Evolutionary conservation across 228 moss, liverwort and hornwort species (phyloP), one percentile per base, ranked within the genome.

Genomic region (Sphagnum magellanicum): DNA sequence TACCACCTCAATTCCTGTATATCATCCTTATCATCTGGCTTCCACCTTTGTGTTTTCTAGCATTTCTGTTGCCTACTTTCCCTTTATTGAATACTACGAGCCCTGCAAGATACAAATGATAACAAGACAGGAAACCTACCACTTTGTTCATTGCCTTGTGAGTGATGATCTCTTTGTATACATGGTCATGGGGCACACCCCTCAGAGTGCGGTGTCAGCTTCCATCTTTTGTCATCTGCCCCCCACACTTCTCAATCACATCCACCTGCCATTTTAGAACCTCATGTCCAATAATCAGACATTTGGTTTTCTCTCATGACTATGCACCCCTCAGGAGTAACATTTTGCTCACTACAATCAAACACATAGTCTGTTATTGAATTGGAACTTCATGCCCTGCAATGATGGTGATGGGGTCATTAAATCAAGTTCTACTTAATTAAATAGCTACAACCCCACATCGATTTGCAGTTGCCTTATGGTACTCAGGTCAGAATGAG

Each of bases 141-240:
- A 76, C 67, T 17, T 17, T 87, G 90, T 75, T 87, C 79, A 58
- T 94, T 90, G 11, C 90, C 98, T 71, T 94, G 89, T 50, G 32
- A 32, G 89, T 89, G 94, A 98, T 98, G 6, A 98, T 98, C 63
- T 92, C 89, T 71, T 90, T 94, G 53, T 88, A 98, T 51, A 94
- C 69, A 53, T 94, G 85, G 60, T 83, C 90, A 92, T 94, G 92
- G 64, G 94, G 71, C 4, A 98, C 98, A 52, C 94, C 98, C 46
- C 94, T 94, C 48, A 94, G 92, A 51, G 85, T 84, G 12, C 98
- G 87, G 16, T 89, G 90, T 50, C 98, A 90, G 48, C 75, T 77
- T 15, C 90, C 92, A 67, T 98, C 92, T 6, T 80, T 84, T 53
- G 94, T 94, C 83, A 90, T 78, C 72, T 98, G 98, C 0, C 98